Conservation (phyloP, 768 basidiomycete genomes). For the Macrolepiota albuminosa region DNA sequence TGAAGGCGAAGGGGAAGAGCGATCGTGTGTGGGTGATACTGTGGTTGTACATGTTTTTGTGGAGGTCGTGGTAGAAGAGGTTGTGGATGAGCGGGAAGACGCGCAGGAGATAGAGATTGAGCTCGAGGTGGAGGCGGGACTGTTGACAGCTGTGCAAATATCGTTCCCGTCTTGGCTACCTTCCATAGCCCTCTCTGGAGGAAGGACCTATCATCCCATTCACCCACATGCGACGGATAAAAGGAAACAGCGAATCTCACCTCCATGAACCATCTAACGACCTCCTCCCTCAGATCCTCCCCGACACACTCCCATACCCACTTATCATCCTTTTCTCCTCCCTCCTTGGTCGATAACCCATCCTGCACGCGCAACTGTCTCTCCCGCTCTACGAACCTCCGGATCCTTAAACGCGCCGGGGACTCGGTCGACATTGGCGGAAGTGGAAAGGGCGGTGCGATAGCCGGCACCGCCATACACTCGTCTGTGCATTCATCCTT, state of each 20-base stretch:
- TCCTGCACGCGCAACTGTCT: neutral
- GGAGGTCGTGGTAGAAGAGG: neutral
- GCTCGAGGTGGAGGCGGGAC: neutral
- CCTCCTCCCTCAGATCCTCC: neutral
- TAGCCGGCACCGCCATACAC: neutral
- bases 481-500: neutral
- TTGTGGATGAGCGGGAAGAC: neutral
- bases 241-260: neutral
- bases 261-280: constrained; percentile 1
- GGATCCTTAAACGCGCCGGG: neutral
- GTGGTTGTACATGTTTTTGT: neutral
- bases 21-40: neutral
- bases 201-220: neutral
- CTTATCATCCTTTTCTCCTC: neutral
- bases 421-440: neutral
- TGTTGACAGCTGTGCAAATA: neutral
- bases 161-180: neutral
- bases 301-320: constrained; percentile 4
- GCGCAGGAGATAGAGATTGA: neutral
- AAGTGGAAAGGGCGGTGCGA: constrained; percentile 1
- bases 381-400: constrained; percentile 1
- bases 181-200: neutral
- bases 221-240: neutral
- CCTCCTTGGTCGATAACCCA: neutral
- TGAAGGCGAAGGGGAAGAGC: neutral